phyloP scores from a whole-genome alignment of 192 early-diverging fungal genomes.

The Podochytrium sp. region DNA sequence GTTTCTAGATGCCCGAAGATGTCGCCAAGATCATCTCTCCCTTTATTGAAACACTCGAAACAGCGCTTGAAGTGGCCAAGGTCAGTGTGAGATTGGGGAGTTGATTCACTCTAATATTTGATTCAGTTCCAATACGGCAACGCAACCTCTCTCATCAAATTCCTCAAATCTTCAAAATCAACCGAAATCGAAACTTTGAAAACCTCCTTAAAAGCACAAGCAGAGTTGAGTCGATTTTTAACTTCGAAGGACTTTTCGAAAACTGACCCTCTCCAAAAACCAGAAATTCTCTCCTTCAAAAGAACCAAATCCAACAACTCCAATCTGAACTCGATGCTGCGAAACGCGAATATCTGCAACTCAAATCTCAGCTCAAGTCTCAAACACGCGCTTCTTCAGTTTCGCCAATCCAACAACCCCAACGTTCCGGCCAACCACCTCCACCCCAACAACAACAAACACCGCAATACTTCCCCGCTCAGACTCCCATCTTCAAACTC shows the following conservation, averaged over 20 bases:
- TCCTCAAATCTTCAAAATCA: background rate
- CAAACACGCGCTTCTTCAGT: background rate
- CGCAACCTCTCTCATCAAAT: background rate
- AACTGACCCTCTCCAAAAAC: background rate
- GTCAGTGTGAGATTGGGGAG: background rate
- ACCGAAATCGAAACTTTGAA: background rate
- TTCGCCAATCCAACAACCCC: background rate
- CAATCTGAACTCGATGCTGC: background rate
- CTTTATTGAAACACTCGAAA: conserved; percentile 14
- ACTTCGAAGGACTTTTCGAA: background rate
- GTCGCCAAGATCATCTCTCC: conserved; percentile 14
- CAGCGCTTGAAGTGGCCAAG: conserved; percentile 8
- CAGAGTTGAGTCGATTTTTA: background rate
- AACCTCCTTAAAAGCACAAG: conserved; percentile 4
- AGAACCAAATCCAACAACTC: background rate
- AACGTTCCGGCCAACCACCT: background rate
- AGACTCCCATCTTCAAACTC: background rate
- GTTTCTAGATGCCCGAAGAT: conserved; percentile 7
- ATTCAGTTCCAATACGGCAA: conserved; percentile 24
- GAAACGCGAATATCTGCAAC: background rate
- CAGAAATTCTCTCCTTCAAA: conserved; percentile 18
- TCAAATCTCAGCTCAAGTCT: background rate
- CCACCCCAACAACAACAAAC: background rate
- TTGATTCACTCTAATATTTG: background rate
- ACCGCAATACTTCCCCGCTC: background rate